Evolutionary conservation across 2,329 filamentous ascomycete genomes (phyloP), one percentile per base, ranked within the genome.

Genomic region (Paecilomyces sp.): DNA sequence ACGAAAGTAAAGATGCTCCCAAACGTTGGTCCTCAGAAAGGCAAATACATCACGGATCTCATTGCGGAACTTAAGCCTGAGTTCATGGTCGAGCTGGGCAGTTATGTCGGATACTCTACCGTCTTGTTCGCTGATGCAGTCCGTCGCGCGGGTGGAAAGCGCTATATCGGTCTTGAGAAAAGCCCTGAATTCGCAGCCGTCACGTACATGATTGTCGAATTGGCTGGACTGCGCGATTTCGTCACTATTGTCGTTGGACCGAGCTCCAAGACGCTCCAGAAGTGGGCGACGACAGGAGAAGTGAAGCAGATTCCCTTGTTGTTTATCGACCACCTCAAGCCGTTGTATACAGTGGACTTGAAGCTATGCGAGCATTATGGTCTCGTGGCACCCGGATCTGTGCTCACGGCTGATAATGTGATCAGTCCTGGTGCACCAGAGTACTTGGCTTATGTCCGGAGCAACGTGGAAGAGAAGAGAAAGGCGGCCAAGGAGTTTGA

Each of bases 21-120:
- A 87, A 92, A 91, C 64, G 83, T 92, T 1, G 88, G 89, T 53
- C 82, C 87, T 67, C 80, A 87, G 69, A 92, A 92, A 74, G 88
- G 87, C 53, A 81, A 78, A 64, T 88, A 89, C 57, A 83, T 91
- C 1, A 81, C 80, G 12, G 80, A 87, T 51, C 71, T 90, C 55
- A 90, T 92, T 59, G 77, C 76, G 18, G 77, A 88, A 62, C 77
- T 90, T 9, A 52, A 52, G 47, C 59, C 59, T 11, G 51, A 68
- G 24, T 64, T 66, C 1, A 59, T 77, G 15, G 63, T 77, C 31
- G 74, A 76, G 60, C 70, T 75, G 22, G 73, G 73, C 30, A 70
- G 70, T 13, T 76, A 73, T 51, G 66, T 76, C 8, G 74, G 75
- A 31, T 71, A 67, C 56, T 76, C 74, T 1, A 73, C 75, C 2